These are phyloP conservation scores for Helicostylum pulchrum DNA, from an alignment of 192 early-diverging fungal species.

Conservation along the genomic window DNA sequence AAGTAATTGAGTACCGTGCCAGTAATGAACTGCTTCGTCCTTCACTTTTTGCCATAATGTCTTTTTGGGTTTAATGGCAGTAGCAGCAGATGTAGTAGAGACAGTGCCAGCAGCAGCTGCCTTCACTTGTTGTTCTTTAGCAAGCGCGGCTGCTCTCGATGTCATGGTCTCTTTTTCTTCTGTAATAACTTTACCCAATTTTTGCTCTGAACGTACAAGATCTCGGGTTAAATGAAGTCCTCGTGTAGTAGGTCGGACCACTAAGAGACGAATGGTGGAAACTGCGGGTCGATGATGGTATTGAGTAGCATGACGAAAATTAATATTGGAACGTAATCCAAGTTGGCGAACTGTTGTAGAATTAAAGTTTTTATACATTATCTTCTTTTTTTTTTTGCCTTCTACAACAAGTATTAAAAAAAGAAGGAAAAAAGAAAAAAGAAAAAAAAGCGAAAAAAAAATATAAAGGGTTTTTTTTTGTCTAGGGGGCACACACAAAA, in stretches of 20 bases:
- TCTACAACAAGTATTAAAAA: no score
- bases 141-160: constrained; percentile 34
- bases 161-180: constrained; percentile 40
- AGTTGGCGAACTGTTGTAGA: background rate
- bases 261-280: background rate
- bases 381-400: background rate
- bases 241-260: constrained; percentile 9
- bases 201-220: constrained; percentile 2
- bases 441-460: constrained; percentile 4
- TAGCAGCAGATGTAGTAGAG: constrained; percentile 4
- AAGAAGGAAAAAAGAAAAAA: background rate
- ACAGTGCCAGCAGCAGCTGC: background rate
- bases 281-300: background rate
- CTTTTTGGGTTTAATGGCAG: constrained; percentile 46
- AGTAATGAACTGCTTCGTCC: constrained; percentile 86
- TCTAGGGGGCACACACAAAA: no score
- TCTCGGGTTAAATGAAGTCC: constrained; percentile 11
- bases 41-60: constrained; percentile 75
- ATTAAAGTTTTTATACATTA: constrained; percentile 8
- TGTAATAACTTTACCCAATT: constrained; percentile 16
- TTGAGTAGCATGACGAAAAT: background rate
- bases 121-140: constrained; percentile 31
- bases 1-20: constrained; percentile 90
- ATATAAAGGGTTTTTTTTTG: constrained; percentile 3
- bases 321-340: background rate